Conservation (phyloP, 108 stramenopile species). For the Conticribra weissflogii region DNA sequence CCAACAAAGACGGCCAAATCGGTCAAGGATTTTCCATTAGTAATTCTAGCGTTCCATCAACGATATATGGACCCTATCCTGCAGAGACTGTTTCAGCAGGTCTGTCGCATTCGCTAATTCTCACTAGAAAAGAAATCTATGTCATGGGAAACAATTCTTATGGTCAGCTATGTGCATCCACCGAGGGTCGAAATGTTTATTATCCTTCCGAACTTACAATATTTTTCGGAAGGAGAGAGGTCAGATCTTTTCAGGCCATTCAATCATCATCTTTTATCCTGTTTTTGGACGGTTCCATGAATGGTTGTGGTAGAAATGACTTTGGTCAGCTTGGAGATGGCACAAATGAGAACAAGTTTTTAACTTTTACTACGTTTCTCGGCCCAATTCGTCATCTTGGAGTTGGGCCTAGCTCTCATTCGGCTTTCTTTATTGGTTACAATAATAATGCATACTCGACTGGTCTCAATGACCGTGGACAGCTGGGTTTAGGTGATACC, state of each 20-base stretch:
- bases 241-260: conserved; percentile 44
- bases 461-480: conserved; percentile 43
- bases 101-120: conserved; percentile 26
- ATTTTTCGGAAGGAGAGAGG: conserved; percentile 9
- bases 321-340: conserved; percentile 51
- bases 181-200: conserved; percentile 14
- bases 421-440: conserved; percentile 36
- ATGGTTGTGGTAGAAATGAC: conserved; percentile 60
- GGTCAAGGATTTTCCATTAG: conserved; percentile 35
- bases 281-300: conserved; percentile 52
- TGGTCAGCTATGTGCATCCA: conserved; percentile 39
- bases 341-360: conserved; percentile 33
- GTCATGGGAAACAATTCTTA: conserved; percentile 40
- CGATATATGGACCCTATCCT: conserved; percentile 15
- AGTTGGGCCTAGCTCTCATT: conserved; percentile 38
- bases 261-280: conserved; percentile 33
- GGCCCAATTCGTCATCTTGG: conserved; percentile 23
- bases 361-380: conserved; percentile 22
- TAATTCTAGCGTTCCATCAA: conserved; percentile 15
- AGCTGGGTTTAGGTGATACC: conserved; percentile 42
- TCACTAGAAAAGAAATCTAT: conserved; percentile 29
- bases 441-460: conserved; percentile 19
- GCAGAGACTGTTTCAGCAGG: conserved; percentile 32
- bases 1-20: conserved; percentile 60
- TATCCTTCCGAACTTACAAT: conserved; percentile 12